Conservation (phyloP, 2,329 filamentous ascomycete genomes). For the Lecanicillium sp. region DNA sequence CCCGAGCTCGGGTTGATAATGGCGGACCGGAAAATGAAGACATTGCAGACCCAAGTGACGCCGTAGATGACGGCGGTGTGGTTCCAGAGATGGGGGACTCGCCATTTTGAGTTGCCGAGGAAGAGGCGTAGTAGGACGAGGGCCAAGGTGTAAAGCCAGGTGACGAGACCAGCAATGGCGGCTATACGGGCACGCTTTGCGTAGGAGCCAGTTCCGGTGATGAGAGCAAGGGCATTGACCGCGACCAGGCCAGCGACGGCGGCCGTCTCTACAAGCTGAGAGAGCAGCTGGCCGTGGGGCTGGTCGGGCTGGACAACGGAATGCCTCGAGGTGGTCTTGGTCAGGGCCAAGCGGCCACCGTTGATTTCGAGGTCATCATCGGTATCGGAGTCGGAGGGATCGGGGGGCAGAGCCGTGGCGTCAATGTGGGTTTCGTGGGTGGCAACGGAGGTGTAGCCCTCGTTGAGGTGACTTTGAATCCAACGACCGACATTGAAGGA, state of each 20-base stretch:
- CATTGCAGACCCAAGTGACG: conserved; percentile 68
- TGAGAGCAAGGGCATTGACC: conserved; percentile 57
- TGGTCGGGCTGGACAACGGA: conserved; percentile 65
- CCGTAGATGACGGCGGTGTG: conserved; percentile 83
- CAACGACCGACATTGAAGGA: conserved; percentile 3
- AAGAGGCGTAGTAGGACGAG: conserved; percentile 66
- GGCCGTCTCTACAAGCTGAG: conserved; percentile 66
- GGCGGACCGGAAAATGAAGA: conserved; percentile 76
- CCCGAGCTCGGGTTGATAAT: conserved; percentile 66
- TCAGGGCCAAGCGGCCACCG: conserved; percentile 48
- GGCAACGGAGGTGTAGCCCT: conserved; percentile 2
- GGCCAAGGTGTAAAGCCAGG: conserved; percentile 74
- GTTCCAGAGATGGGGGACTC: conserved; percentile 73
- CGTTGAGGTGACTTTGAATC: not conserved
- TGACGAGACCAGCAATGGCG: conserved; percentile 57
- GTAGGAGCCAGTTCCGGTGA: conserved; percentile 26
- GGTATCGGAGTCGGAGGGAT: conserved; percentile 31
- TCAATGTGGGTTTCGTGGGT: conserved; percentile 13
- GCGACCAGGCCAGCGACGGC: conserved; percentile 64
- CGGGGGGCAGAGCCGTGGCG: conserved; percentile 45
- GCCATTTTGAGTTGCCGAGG: conserved; percentile 56
- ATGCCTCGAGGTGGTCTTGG: conserved; percentile 52
- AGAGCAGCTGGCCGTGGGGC: conserved; percentile 62
- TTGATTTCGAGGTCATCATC: conserved; percentile 45
- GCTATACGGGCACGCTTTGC: conserved; percentile 44